Conservation (phyloP, 139 green algal species). For the Picochlorum sp. region DNA sequence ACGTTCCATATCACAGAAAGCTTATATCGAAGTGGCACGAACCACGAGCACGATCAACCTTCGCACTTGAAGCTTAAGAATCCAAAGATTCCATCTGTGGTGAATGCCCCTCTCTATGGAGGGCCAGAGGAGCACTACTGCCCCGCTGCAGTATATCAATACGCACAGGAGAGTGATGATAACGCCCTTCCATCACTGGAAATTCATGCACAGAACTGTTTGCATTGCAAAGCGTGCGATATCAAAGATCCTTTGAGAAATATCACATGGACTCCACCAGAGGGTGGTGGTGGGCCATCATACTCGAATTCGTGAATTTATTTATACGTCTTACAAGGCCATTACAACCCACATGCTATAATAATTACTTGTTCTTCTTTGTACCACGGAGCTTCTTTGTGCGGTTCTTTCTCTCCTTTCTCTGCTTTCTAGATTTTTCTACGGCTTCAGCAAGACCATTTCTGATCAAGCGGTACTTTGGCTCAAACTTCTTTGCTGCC, state of each 20-base stretch:
- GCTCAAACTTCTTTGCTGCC: slow-evolving; percentile 95
- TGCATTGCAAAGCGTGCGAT: slow-evolving; percentile 95
- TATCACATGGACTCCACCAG: slow-evolving; percentile 85
- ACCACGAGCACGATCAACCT: slow-evolving; percentile 93
- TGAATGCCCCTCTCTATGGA: slow-evolving; percentile 69
- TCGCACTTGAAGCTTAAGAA: slow-evolving; percentile 71
- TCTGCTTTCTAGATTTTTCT: slow-evolving; percentile 94
- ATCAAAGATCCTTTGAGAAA: slow-evolving; percentile 90
- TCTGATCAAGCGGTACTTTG: slow-evolving; percentile 90
- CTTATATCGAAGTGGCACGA: slow-evolving; percentile 72
- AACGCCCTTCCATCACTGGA: slow-evolving; percentile 34
- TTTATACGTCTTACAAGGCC: background rate
- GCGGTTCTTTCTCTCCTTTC: slow-evolving; percentile 99
- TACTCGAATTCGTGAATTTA: slow-evolving; percentile 64
- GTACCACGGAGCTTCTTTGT: slow-evolving; percentile 84
- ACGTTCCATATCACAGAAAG: slow-evolving; percentile 84
- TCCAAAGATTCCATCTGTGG: slow-evolving; percentile 38
- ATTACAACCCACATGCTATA: slow-evolving; percentile 6
- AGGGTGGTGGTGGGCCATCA: slow-evolving; percentile 79
- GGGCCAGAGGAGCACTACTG: slow-evolving; percentile 74
- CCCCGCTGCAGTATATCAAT: slow-evolving; percentile 88
- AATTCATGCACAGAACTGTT: slow-evolving; percentile 96
- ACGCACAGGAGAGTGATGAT: slow-evolving; percentile 20
- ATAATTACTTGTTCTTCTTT: slow-evolving; percentile 73
- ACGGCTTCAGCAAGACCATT: slow-evolving; percentile 76